Base-by-base conservation (phyloP, 768 basidiomycete species). In the Hypholoma sublateritium region DNA sequence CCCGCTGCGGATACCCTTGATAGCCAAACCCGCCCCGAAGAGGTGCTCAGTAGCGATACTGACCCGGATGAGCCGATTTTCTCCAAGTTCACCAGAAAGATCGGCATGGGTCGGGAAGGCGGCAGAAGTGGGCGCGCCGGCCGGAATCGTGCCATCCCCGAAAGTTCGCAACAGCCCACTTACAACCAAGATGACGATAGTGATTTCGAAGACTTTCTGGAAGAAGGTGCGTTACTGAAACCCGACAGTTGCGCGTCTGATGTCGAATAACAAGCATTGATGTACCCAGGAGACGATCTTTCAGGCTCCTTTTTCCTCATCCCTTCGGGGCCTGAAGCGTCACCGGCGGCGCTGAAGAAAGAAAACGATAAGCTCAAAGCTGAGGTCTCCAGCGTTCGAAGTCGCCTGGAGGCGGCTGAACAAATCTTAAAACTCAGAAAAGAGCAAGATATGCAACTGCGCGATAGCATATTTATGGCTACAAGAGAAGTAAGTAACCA, bases 291-390 rank as follows among this genome's bases (percentile, higher is more conserved):
- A 25, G 83, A 87, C 61, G 86, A 89, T 32, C 78, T 91, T 55
- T 87, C 91, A 1, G 91, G 89, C 60, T 93, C 91, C 0, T 93
- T 92, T 67, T 90, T 80, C 61, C 67, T 93, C 35, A 81, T 93
- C 46, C 87, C 91, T 0, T 81, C 83, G 5, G 84, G 81, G 32
- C 71, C 81, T 25, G 85, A 85, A 50, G 68, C 80, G 5, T 72
- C 83, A 28, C 69, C 77, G 4, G 68, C 75, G 16, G 69, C 70
- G 1, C 72, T 91, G 34, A 83, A 80, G 68, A 84, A 80, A 67
- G 91, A 94, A 67, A 94, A 94, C 60, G 66, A 69, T 1, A 64
- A 74, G 7, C 77, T 94, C 9, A 89, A 82, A 66, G 70, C 74
- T 4, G 86, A 92, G 59, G 65, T 88, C 4, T 82, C 83, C 12